Percentiles rank a stretch among this genome's conserved stretches.
phyloP scores from a whole-genome alignment of 805 yeast species.

The Myxozyma lipomycoides region DNA sequence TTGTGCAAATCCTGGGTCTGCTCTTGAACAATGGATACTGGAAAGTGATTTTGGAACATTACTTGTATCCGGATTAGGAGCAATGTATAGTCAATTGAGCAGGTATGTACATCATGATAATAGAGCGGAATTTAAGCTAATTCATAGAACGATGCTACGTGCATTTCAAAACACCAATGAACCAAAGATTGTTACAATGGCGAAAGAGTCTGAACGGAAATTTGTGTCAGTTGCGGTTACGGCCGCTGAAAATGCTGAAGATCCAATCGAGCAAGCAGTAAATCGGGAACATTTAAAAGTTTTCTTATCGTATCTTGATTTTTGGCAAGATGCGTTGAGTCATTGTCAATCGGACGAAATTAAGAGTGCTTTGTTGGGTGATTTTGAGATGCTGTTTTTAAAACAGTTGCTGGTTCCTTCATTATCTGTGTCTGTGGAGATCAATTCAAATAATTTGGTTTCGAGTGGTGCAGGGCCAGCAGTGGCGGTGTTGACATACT shows the following conservation, averaged over 20 bases:
- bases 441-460: slow-evolving; percentile 3
- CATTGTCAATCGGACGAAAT: slow-evolving; percentile 26
- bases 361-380: slow-evolving; percentile 21
- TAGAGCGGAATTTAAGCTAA: not conserved
- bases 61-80: slow-evolving; percentile 36
- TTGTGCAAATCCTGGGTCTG: slow-evolving; percentile 22
- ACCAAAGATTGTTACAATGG: slow-evolving; percentile 28
- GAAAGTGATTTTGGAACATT: slow-evolving; percentile 33
- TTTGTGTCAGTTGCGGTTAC: slow-evolving; percentile 7
- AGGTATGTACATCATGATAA: slow-evolving; percentile 8
- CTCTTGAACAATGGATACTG: slow-evolving; percentile 31
- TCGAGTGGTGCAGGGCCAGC: slow-evolving; percentile 20
- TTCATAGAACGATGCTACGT: slow-evolving; percentile 13
- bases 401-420: slow-evolving; percentile 34
- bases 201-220: slow-evolving; percentile 21
- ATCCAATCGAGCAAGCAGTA: slow-evolving; percentile 9
- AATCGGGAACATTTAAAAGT: slow-evolving; percentile 18
- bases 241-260: slow-evolving; percentile 6
- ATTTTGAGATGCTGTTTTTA: slow-evolving; percentile 32
- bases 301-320: slow-evolving; percentile 31
- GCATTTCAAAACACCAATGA: slow-evolving; percentile 25
- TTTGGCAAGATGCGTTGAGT: slow-evolving; percentile 34
- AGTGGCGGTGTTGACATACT: slow-evolving; percentile 29
- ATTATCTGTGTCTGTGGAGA: slow-evolving; percentile 28
- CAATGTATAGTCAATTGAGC: slow-evolving; percentile 31